Conservation (phyloP, 2,329 filamentous ascomycete genomes). For the Aschersonia sp. region DNA sequence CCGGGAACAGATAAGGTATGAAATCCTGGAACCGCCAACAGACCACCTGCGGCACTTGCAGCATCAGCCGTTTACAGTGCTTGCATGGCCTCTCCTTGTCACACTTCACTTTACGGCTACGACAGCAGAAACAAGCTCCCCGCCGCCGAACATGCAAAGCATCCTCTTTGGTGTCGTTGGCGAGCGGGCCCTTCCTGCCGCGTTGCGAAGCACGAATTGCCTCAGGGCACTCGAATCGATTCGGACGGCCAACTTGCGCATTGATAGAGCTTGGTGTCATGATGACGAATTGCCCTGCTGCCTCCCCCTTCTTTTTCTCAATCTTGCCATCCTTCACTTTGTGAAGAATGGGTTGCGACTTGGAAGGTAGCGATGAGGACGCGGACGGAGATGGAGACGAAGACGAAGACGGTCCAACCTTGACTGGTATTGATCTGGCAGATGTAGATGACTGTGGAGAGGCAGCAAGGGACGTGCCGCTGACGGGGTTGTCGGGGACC, state of each 20-base stretch:
- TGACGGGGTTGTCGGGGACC: not conserved
- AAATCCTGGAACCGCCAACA: constrained; percentile 48
- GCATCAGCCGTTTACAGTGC: constrained; percentile 38
- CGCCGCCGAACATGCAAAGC: constrained; percentile 37
- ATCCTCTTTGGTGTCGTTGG: constrained; percentile 36
- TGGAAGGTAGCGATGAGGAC: not conserved
- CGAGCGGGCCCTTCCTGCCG: constrained; percentile 40
- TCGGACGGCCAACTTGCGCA: constrained; percentile 32
- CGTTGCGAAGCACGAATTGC: constrained; percentile 35
- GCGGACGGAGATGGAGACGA: constrained; percentile 3
- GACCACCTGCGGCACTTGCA: constrained; percentile 35
- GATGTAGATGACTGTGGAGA: not conserved
- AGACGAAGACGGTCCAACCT: constrained; percentile 1
- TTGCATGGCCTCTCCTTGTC: constrained; percentile 40
- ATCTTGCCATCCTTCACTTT: constrained; percentile 29
- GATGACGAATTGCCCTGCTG: constrained; percentile 35
- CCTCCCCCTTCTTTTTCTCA: constrained; percentile 18
- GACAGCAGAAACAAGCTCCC: constrained; percentile 45
- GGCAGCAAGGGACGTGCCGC: constrained; percentile 6
- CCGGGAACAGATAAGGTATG: constrained; percentile 33
- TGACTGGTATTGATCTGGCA: not conserved
- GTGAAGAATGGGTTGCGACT: constrained; percentile 20
- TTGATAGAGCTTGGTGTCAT: constrained; percentile 38
- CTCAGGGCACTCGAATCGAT: constrained; percentile 41
- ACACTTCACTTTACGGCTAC: constrained; percentile 43